Percentiles rank a stretch among this genome's conserved stretches.
Conservation (phyloP, 805 yeast genomes). For the Saturnispora serradocipensis region DNA sequence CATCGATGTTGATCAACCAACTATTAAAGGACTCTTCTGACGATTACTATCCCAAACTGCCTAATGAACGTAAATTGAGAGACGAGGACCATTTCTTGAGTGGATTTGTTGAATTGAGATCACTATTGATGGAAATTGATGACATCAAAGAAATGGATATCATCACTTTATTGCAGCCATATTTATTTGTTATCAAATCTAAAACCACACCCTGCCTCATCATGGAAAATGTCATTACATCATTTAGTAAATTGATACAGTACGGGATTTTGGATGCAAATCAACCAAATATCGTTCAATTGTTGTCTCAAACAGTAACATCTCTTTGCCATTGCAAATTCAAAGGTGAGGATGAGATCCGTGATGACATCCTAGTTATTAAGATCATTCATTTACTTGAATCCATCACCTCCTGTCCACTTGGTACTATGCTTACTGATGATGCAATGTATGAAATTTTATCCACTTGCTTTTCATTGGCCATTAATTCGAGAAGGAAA, state of each 20-base stretch:
- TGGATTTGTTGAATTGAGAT: conserved; percentile 70
- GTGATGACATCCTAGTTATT: conserved; percentile 84
- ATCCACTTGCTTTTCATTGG: conserved; percentile 84
- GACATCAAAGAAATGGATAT: conserved; percentile 54
- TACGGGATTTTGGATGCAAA: conserved; percentile 53
- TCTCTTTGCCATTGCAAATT: conserved; percentile 90
- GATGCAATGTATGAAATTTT: conserved; percentile 80
- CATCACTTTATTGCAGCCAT: conserved; percentile 74
- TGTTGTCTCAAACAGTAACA: conserved; percentile 56
- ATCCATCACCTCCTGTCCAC: conserved; percentile 50
- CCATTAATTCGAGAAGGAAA: conserved; percentile 85
- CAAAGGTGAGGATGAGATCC: conserved; percentile 87
- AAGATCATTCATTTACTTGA: conserved; percentile 75
- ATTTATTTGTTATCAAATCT: conserved; percentile 71
- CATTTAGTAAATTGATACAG: conserved; percentile 64
- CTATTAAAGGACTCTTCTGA: conserved; percentile 24
- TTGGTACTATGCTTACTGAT: conserved; percentile 63
- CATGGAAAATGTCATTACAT: conserved; percentile 69
- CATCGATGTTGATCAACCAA: conserved; percentile 68
- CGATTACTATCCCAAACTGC: conserved; percentile 20
- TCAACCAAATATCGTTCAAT: conserved; percentile 46
- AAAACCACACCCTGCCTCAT: conserved; percentile 80
- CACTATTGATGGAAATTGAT: conserved; percentile 51
- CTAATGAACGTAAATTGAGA: conserved; percentile 22
- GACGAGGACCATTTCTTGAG: conserved; percentile 53